Percentiles rank a stretch among this genome's conserved stretches.
phyloP scores from a whole-genome alignment of 1,139 yeast species.

The Suhomyces bolitotheri region DNA sequence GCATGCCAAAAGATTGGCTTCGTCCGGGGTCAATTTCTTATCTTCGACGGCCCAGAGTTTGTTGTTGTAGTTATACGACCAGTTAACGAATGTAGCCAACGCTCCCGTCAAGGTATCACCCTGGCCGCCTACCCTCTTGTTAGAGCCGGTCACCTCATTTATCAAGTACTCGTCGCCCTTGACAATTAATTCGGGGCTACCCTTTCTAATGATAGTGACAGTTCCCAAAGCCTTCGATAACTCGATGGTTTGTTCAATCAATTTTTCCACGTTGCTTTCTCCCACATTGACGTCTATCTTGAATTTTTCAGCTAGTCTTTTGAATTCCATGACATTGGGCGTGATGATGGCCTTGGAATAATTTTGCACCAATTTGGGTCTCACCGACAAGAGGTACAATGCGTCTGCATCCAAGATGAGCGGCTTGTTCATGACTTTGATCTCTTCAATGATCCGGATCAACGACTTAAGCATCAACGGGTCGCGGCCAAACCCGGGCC shows the following conservation, averaged over 20 bases:
- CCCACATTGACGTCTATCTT: conserved; percentile 35
- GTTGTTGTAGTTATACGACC: conserved; percentile 55
- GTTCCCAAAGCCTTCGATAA: conserved; percentile 63
- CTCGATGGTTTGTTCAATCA: conserved; percentile 32
- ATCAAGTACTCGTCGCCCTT: conserved; percentile 43
- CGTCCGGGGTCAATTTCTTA: conserved; percentile 29
- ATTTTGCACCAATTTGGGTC: conserved; percentile 54
- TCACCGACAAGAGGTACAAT: conserved; percentile 57
- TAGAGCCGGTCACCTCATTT: conserved; percentile 57
- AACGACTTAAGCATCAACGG: conserved; percentile 62
- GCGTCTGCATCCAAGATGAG: conserved; percentile 91
- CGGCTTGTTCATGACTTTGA: conserved; percentile 56
- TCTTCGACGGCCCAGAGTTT: conserved; percentile 51
- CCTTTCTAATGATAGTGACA: conserved; percentile 72
- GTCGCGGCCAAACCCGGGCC: conserved; percentile 95
- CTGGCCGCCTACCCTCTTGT: conserved; percentile 81
- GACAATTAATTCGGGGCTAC: conserved; percentile 63
- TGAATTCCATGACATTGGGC: conserved; percentile 87
- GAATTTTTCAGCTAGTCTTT: conserved; percentile 54
- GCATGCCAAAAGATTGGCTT: conserved; percentile 59
- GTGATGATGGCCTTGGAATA: conserved; percentile 67
- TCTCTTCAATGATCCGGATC: conserved; percentile 55
- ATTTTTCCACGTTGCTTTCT: conserved; percentile 23
- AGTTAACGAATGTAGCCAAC: conserved; percentile 57
- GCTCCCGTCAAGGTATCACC: conserved; percentile 81